Evolutionary conservation across 345 rosid species (phyloP).

Genomic region (Syzygium jambos): DNA sequence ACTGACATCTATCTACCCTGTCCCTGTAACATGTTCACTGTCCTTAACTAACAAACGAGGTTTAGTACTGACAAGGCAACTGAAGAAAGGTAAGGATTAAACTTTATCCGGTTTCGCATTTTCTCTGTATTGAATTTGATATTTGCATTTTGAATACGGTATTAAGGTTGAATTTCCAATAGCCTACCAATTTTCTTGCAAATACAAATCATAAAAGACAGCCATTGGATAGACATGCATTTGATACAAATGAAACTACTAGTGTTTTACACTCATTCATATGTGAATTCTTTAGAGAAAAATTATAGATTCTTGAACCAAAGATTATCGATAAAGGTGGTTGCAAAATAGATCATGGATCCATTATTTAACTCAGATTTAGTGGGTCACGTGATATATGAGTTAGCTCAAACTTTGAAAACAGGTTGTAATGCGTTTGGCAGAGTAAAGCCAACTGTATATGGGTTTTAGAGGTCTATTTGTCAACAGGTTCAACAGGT

Average conservation of each 20-base stretch:
- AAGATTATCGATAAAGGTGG: background rate
- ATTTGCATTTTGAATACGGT: background rate
- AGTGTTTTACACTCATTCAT: background rate
- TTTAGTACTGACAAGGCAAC: background rate
- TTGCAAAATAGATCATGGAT: background rate
- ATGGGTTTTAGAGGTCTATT: background rate
- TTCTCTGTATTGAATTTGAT: background rate
- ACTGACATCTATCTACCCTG: background rate
- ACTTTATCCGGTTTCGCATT: background rate
- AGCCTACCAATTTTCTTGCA: background rate
- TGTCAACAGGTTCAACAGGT: background rate
- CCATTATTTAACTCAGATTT: background rate
- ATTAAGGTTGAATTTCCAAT: background rate
- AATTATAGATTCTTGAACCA: background rate
- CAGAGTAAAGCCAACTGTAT: background rate
- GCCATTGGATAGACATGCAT: background rate
- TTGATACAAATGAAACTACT: background rate
- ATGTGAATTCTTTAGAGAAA: background rate
- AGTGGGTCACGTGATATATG: background rate
- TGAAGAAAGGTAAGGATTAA: background rate
- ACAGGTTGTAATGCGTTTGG: background rate
- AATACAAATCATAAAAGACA: background rate
- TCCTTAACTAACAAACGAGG: background rate
- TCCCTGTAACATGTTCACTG: background rate
- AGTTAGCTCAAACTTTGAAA: background rate